These are phyloP conservation scores for Xylaria longipes DNA, from an alignment of 495 filamentous ascomycete genomes.

Conservation along the genomic window DNA sequence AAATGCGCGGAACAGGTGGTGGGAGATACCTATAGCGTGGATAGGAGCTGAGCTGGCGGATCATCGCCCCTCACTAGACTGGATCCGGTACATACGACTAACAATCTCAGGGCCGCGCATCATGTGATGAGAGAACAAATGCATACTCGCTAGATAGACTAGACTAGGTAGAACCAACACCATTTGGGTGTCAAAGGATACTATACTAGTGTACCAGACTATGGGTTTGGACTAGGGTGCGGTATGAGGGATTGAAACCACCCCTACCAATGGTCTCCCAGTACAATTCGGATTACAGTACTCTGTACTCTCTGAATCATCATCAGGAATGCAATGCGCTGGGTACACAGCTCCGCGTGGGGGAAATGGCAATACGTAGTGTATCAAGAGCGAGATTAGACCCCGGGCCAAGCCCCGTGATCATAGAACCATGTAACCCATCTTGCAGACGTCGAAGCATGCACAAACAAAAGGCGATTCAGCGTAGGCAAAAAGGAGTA, in stretches of 20 bases:
- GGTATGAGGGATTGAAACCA: conserved; percentile 5
- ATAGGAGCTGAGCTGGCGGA: conserved; percentile 15
- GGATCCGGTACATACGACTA: not conserved
- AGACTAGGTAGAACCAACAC: not conserved
- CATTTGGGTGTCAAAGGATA: not conserved
- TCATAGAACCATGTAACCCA: conserved; percentile 23
- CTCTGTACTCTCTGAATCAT: not conserved
- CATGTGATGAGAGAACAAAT: conserved; percentile 21
- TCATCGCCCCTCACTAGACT: conserved; percentile 9
- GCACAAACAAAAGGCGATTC: conserved; percentile 11
- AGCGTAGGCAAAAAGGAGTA: not conserved
- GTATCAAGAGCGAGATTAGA: not conserved
- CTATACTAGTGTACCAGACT: not conserved
- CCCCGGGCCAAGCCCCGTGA: conserved; percentile 18
- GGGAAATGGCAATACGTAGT: not conserved
- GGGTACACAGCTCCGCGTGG: not conserved
- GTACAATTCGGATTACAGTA: not conserved
- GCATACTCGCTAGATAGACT: conserved; percentile 1
- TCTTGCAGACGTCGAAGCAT: conserved; percentile 24
- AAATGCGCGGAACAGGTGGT: not conserved
- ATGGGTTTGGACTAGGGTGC: not conserved
- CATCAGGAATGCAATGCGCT: not conserved
- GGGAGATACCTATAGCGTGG: not conserved
- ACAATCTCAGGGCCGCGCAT: not conserved
- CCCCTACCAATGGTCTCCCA: not conserved